These are phyloP conservation scores for Opeltia flavorubescens DNA, from an alignment of 495 filamentous ascomycete species.

Conservation along the genomic window DNA sequence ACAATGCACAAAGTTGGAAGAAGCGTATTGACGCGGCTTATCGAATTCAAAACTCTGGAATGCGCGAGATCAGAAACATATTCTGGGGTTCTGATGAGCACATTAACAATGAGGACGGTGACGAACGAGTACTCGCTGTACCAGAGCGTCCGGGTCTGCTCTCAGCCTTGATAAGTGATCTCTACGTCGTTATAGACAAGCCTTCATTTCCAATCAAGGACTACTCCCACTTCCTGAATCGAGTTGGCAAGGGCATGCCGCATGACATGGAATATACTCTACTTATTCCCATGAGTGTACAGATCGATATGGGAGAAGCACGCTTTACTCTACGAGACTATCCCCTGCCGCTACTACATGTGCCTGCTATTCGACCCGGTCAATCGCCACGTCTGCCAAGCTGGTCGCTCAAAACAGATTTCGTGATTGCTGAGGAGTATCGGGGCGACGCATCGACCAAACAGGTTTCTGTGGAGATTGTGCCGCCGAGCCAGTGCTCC, in stretches of 20 bases:
- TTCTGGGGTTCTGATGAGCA: constrained; percentile 78
- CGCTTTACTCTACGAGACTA: constrained; percentile 80
- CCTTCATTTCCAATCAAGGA: constrained; percentile 76
- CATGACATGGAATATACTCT: constrained; percentile 78
- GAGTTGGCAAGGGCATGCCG: constrained; percentile 91
- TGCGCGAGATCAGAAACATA: constrained; percentile 63
- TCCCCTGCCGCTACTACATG: constrained; percentile 79
- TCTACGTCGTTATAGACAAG: constrained; percentile 79
- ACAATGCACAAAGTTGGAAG: constrained; percentile 89
- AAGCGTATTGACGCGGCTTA: constrained; percentile 70
- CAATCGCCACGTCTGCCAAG: constrained; percentile 72
- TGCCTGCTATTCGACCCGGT: constrained; percentile 64
- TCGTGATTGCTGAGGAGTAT: constrained; percentile 93
- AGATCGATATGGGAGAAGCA: constrained; percentile 84
- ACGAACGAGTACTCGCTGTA: constrained; percentile 73
- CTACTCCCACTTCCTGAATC: constrained; percentile 67
- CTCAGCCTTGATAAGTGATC: constrained; percentile 66
- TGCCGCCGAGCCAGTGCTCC: constrained; percentile 47
- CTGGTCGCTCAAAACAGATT: constrained; percentile 75
- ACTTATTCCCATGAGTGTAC: constrained; percentile 77
- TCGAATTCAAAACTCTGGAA: constrained; percentile 50
- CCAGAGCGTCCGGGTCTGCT: constrained; percentile 77
- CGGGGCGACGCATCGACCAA: constrained; percentile 63
- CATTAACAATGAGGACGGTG: constrained; percentile 65
- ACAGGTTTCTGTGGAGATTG: constrained; percentile 69